phyloP scores from a whole-genome alignment of 352 stramenopile genomes.

The Blastocystis sp. region DNA sequence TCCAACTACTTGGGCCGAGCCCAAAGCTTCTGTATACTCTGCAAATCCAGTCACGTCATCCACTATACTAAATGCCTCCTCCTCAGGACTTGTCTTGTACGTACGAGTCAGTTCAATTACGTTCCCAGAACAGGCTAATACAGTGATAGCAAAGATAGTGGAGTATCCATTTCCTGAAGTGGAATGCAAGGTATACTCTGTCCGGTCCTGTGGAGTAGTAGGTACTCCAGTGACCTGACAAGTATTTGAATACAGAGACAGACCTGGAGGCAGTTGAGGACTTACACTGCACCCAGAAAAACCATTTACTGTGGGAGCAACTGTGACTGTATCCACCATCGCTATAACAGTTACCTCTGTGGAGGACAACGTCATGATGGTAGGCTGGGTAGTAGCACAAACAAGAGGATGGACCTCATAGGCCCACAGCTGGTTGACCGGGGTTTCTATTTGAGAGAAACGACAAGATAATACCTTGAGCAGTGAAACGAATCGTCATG shows the following conservation, averaged over 20 bases:
- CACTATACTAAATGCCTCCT: background rate
- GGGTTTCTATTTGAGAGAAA: background rate
- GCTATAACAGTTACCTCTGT: background rate
- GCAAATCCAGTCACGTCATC: background rate
- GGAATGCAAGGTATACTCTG: background rate
- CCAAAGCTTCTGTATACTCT: background rate
- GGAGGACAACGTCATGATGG: background rate
- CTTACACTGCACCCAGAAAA: background rate
- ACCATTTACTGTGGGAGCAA: background rate
- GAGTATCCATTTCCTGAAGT: background rate
- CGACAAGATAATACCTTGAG: background rate
- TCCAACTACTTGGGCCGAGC: background rate
- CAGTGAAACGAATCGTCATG: background rate
- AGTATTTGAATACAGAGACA: background rate
- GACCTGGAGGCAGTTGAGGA: constrained; percentile 2
- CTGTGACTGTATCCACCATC: background rate
- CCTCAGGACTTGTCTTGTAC: background rate
- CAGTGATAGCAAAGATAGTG: background rate
- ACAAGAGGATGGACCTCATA: background rate
- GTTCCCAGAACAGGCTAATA: background rate
- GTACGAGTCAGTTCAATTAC: background rate
- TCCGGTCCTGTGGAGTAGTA: background rate
- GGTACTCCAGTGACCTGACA: constrained; percentile 7
- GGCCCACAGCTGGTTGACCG: background rate
- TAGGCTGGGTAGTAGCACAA: background rate